These are phyloP conservation scores for Astraeus odoratus DNA, from an alignment of 768 basidiomycete genomes.

Conservation along the genomic window DNA sequence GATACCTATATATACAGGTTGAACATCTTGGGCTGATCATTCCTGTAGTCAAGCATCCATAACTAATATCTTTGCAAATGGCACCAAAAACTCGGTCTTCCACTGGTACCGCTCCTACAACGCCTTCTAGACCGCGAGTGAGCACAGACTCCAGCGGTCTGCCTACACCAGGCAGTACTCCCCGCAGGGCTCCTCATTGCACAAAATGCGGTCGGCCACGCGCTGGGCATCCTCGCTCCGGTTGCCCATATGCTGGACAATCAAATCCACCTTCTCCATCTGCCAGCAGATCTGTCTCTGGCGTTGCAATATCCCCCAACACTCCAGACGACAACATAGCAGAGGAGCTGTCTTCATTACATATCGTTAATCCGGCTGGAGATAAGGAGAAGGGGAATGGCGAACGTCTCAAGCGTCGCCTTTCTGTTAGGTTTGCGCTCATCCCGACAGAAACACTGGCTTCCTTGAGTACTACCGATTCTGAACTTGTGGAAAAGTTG, in stretches of 20 bases:
- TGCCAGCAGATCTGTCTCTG: slow-evolving; percentile 4
- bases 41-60: not conserved
- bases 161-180: slow-evolving; percentile 29
- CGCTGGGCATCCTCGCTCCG: slow-evolving; percentile 55
- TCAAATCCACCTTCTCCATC: slow-evolving; percentile 13
- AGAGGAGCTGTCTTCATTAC: slow-evolving; percentile 42
- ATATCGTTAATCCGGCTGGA: slow-evolving; percentile 26
- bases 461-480: slow-evolving; percentile 44
- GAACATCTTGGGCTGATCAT: no score
- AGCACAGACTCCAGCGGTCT: slow-evolving; percentile 4
- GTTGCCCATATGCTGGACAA: slow-evolving; percentile 44
- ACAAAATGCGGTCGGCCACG: slow-evolving; percentile 48
- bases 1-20: no score
- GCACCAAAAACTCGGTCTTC: slow-evolving; percentile 23
- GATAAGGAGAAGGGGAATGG: slow-evolving; percentile 8
- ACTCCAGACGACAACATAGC: slow-evolving; percentile 26
- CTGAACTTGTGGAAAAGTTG: slow-evolving; percentile 40
- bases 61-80: slow-evolving; percentile 9
- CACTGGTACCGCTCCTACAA: slow-evolving; percentile 17
- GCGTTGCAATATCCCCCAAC: not conserved
- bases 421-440: slow-evolving; percentile 26
- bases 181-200: slow-evolving; percentile 49
- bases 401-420: slow-evolving; percentile 14
- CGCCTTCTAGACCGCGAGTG: slow-evolving; percentile 17
- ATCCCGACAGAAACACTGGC: slow-evolving; percentile 36